Evolutionary conservation across 1,284 basidiomycete species (phyloP).

Genomic region (Austroboletus novae-zelandiae): DNA sequence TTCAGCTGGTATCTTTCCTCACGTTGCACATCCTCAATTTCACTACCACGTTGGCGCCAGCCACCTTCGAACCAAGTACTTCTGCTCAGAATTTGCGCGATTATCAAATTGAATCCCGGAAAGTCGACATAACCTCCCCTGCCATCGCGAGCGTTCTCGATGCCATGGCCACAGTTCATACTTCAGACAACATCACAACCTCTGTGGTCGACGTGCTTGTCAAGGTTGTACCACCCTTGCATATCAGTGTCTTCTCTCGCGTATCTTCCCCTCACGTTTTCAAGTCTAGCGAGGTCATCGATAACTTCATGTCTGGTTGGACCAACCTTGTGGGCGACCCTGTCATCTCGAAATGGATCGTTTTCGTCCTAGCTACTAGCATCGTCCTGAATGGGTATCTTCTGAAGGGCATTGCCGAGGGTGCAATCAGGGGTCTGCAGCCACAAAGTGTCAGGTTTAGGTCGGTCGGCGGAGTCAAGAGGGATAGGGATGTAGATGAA

Average conservation of each 20-base stretch:
- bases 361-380: slow-evolving; percentile 82
- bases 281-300: slow-evolving; percentile 48
- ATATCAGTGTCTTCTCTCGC: slow-evolving; percentile 51
- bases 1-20: slow-evolving; percentile 81
- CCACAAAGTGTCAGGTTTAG: slow-evolving; percentile 48
- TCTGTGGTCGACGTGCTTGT: slow-evolving; percentile 55
- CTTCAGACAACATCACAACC: slow-evolving; percentile 25
- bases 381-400: slow-evolving; percentile 94
- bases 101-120: slow-evolving; percentile 39
- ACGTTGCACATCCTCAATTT: slow-evolving; percentile 91
- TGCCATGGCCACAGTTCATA: slow-evolving; percentile 47
- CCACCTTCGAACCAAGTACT: slow-evolving; percentile 27
- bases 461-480: slow-evolving; percentile 32
- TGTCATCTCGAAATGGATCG: slow-evolving; percentile 94
- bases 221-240: slow-evolving; percentile 67
- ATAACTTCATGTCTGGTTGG: slow-evolving; percentile 93
- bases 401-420: slow-evolving; percentile 73
- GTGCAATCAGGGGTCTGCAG: slow-evolving; percentile 40
- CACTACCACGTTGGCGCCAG: slow-evolving; percentile 85
- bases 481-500: slow-evolving; percentile 27
- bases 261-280: slow-evolving; percentile 25
- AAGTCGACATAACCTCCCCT: slow-evolving; percentile 63
- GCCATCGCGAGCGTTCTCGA: slow-evolving; percentile 61
- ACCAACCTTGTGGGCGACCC: slow-evolving; percentile 94
- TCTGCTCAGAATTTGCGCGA: slow-evolving; percentile 19